Conservation (phyloP, 257 asterid genomes). For the Ilex aquifolium region DNA sequence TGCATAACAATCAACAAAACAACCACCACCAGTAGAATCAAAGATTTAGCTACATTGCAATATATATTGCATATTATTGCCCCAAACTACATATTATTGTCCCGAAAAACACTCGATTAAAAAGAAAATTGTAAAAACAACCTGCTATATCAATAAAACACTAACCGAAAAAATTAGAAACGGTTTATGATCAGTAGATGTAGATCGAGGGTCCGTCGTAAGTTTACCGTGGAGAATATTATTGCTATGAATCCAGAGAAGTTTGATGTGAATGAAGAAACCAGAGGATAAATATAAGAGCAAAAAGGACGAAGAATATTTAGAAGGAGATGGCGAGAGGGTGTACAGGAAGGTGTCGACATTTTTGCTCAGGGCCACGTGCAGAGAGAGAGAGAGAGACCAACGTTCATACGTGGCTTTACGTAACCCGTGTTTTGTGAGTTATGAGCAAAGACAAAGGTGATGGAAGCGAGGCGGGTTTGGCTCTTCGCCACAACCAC, state of each 20-base stretch:
- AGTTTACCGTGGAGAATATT: not conserved
- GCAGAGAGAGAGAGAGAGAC: not conserved
- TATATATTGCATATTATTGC: too few relatives aligned
- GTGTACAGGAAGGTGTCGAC: not conserved
- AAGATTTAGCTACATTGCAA: too few relatives aligned
- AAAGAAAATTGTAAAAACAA: too few relatives aligned
- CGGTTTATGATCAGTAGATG: not conserved
- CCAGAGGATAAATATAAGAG: not conserved
- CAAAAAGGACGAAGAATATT: not conserved
- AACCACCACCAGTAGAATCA: too few relatives aligned
- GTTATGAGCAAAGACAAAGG: not conserved
- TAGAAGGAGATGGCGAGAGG: not conserved
- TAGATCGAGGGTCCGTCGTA: not conserved
- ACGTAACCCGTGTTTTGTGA: not conserved
- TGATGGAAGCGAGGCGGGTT: not conserved
- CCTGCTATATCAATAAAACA: too few relatives aligned
- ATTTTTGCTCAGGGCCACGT: not conserved
- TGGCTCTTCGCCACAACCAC: not conserved
- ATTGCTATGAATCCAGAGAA: not conserved
- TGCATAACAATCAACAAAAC: too few relatives aligned
- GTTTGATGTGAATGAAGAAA: not conserved
- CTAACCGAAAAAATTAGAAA: too few relatives aligned
- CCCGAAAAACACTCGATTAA: too few relatives aligned
- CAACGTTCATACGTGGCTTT: not conserved
- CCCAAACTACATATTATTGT: too few relatives aligned